These are phyloP conservation scores for Cadophora malorum DNA, from an alignment of 2,329 filamentous ascomycete genomes.

Conservation along the genomic window DNA sequence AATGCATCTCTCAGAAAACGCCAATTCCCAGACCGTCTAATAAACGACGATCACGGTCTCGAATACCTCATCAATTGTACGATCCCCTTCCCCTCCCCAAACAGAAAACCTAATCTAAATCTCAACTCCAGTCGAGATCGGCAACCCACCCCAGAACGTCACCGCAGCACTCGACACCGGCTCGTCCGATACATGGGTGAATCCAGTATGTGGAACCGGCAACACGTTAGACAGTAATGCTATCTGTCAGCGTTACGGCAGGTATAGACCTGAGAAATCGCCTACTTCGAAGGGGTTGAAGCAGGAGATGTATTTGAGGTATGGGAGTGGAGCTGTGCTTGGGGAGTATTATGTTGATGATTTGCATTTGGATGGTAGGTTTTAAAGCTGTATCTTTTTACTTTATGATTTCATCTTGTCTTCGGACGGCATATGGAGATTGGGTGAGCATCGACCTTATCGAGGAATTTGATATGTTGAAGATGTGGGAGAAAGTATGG, in stretches of 20 bases:
- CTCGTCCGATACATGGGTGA: constrained; percentile 23
- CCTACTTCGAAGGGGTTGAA: constrained; percentile 8
- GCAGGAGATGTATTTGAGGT: constrained; percentile 18
- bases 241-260: constrained; percentile 8
- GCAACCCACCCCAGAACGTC: constrained; percentile 22
- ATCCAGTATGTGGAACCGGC: constrained; percentile 15
- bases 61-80: constrained; percentile 23
- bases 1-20: background rate
- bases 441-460: too few relatives aligned
- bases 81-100: background rate
- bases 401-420: background rate
- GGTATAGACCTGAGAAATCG: constrained; percentile 12
- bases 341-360: constrained; percentile 24
- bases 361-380: constrained; percentile 22
- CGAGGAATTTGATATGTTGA: too few relatives aligned
- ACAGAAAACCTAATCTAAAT: background rate
- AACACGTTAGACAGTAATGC: background rate
- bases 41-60: constrained; percentile 12
- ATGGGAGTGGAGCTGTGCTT: constrained; percentile 19
- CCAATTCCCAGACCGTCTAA: constrained; percentile 8
- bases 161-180: constrained; percentile 23
- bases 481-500: too few relatives aligned
- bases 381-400: background rate
- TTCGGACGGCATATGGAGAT: too few relatives aligned
- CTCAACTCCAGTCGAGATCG: constrained; percentile 14